Evolutionary conservation across 2,329 filamentous ascomycete species (phyloP).

Genomic region (Neonectria ditissima): DNA sequence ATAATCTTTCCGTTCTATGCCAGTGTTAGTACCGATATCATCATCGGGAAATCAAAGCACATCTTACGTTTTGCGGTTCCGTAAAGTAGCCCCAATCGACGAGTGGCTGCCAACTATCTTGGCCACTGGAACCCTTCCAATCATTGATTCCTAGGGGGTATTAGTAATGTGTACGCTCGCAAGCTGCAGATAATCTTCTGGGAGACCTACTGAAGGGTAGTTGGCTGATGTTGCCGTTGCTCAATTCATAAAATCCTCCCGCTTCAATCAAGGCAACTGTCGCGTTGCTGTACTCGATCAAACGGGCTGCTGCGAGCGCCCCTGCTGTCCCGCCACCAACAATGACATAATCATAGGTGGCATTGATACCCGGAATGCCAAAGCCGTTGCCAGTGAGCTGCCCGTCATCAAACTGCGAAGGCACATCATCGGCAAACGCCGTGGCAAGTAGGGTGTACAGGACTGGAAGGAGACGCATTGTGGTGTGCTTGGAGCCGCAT

Average conservation of each 20-base stretch:
- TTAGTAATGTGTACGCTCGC: neutral
- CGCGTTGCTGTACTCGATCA: neutral
- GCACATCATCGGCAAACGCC: conserved; percentile 20
- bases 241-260: conserved; percentile 3
- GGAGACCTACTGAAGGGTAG: neutral
- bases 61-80: conserved; percentile 7
- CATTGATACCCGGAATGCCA: conserved; percentile 26
- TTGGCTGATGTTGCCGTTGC: conserved; percentile 4
- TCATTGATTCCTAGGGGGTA: neutral
- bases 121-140: conserved; percentile 2
- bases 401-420: conserved; percentile 19
- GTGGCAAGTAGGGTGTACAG: conserved; percentile 4
- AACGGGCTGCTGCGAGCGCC: conserved; percentile 2
- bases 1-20: conserved; percentile 10
- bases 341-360: neutral
- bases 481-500: neutral
- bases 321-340: conserved; percentile 3
- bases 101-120: neutral
- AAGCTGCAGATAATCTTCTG: conserved; percentile 2
- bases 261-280: conserved; percentile 1
- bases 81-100: conserved; percentile 5
- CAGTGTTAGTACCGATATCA: conserved; percentile 1
- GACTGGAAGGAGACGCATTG: neutral
- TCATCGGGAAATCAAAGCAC: neutral
- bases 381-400: conserved; percentile 23